A percentile compares a stretch with the other conserved stretches of the same genome.
Conservation (phyloP, 345 rosid genomes). For the Sisymbrium irio region DNA sequence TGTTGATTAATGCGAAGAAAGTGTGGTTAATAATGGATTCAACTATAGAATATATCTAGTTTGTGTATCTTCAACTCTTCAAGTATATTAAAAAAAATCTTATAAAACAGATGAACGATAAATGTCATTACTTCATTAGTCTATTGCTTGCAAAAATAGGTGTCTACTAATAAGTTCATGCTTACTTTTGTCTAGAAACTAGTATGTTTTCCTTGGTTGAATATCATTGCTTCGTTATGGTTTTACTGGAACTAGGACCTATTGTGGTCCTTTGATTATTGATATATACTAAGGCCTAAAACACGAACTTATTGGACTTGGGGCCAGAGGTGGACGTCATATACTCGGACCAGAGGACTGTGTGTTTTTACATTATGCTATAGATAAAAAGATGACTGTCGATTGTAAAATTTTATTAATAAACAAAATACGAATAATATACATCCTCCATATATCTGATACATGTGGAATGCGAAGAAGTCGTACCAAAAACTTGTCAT, state of each 20-base stretch:
- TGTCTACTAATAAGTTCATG: background rate
- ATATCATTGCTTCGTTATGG: too few relatives aligned
- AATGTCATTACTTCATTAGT: background rate
- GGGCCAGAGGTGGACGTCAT: background rate
- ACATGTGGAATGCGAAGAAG: background rate
- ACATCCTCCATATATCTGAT: too few relatives aligned
- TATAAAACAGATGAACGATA: background rate
- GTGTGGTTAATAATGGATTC: background rate
- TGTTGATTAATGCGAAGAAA: slow-evolving; percentile 9
- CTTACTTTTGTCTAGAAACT: background rate
- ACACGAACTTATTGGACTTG: background rate
- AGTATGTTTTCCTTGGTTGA: background rate
- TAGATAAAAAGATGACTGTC: background rate
- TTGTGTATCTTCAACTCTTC: background rate
- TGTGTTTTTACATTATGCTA: background rate
- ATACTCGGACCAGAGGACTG: background rate
- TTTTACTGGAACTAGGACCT: background rate
- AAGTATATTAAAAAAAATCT: background rate
- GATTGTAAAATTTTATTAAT: background rate
- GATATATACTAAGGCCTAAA: background rate
- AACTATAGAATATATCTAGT: background rate
- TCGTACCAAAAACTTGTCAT: background rate
- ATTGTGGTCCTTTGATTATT: background rate
- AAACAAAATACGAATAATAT: too few relatives aligned
- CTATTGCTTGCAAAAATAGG: slow-evolving; percentile 1